These are phyloP conservation scores for Boletellus deceptivus DNA, from an alignment of 1,284 basidiomycete genomes.

Conservation along the genomic window DNA sequence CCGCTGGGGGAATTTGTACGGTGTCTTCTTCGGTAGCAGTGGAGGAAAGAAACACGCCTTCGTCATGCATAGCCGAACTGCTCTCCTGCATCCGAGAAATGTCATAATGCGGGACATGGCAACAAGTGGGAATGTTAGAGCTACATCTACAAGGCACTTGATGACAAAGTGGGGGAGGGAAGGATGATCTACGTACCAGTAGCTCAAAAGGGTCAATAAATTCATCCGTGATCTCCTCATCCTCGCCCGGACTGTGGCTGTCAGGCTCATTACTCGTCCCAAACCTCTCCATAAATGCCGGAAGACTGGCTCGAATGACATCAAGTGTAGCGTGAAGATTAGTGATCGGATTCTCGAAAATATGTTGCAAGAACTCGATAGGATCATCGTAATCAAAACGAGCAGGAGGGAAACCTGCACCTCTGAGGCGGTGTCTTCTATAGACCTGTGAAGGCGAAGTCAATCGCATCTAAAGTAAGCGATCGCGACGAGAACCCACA, in stretches of 20 bases:
- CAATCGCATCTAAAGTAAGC: not conserved
- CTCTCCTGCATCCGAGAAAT: slow-evolving; percentile 19
- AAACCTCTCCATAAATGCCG: slow-evolving; percentile 25
- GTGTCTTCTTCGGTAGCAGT: not conserved
- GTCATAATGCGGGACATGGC: slow-evolving; percentile 8
- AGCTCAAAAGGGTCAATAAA: slow-evolving; percentile 16
- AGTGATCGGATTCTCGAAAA: slow-evolving; percentile 29
- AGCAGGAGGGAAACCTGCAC: slow-evolving; percentile 11
- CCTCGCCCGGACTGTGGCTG: slow-evolving; percentile 6
- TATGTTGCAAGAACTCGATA: slow-evolving; percentile 29
- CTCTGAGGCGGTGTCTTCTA: slow-evolving; percentile 24
- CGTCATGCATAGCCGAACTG: slow-evolving; percentile 7
- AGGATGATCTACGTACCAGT: slow-evolving; percentile 20
- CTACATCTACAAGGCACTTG: slow-evolving; percentile 29
- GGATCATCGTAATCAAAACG: slow-evolving; percentile 29
- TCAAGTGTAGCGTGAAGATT: slow-evolving; percentile 33
- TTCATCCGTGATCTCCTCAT: slow-evolving; percentile 14
- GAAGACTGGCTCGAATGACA: slow-evolving; percentile 34
- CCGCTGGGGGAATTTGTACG: slow-evolving; percentile 1
- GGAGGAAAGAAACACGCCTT: not conserved
- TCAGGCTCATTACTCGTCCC: slow-evolving; percentile 8
- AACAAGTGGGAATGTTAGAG: slow-evolving; percentile 30
- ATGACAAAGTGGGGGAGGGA: slow-evolving; percentile 26
- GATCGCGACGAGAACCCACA: slow-evolving; percentile 25
- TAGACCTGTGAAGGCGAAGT: slow-evolving; percentile 21